Conservation (phyloP, 768 basidiomycete genomes). For the Collybia nuda region DNA sequence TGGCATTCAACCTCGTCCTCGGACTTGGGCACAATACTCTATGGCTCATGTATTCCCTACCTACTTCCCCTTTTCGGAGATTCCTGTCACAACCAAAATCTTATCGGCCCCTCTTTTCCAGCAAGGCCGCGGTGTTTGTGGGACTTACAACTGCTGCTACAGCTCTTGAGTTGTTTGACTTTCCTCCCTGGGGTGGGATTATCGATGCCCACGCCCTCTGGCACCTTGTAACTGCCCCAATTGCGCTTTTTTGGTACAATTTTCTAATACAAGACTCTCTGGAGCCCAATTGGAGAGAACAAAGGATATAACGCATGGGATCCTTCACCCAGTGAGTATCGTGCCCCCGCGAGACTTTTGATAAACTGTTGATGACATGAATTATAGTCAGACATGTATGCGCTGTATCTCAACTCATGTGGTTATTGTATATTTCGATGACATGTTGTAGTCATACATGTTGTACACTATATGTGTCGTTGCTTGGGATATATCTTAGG, state of each 20-base stretch:
- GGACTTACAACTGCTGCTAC: slow-evolving; percentile 72
- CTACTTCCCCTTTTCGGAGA: slow-evolving; percentile 48
- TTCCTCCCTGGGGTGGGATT: slow-evolving; percentile 71
- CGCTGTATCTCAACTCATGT: background rate
- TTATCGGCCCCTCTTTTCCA: slow-evolving; percentile 58
- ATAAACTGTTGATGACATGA: background rate
- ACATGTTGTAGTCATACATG: background rate
- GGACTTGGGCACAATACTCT: slow-evolving; percentile 79
- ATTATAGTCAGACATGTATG: background rate
- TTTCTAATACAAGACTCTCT: slow-evolving; percentile 75
- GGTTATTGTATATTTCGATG: background rate
- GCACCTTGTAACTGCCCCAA: slow-evolving; percentile 84
- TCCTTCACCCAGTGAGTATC: too few relatives aligned
- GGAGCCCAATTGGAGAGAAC: slow-evolving; percentile 65
- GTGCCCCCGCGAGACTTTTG: too few relatives aligned
- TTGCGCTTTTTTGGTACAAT: slow-evolving; percentile 82
- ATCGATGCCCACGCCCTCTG: slow-evolving; percentile 93
- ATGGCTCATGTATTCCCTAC: slow-evolving; percentile 77
- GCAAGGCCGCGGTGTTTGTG: slow-evolving; percentile 61
- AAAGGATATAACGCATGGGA: slow-evolving; percentile 19
- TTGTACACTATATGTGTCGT: background rate
- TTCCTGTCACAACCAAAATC: slow-evolving; percentile 53
- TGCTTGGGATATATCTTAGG: background rate
- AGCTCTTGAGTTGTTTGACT: slow-evolving; percentile 86
- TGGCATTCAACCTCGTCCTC: slow-evolving; percentile 74